Percentiles rank a stretch among this genome's conserved stretches.
phyloP scores from a whole-genome alignment of 2,329 filamentous ascomycete species.

The Colletotrichum spinosum region DNA sequence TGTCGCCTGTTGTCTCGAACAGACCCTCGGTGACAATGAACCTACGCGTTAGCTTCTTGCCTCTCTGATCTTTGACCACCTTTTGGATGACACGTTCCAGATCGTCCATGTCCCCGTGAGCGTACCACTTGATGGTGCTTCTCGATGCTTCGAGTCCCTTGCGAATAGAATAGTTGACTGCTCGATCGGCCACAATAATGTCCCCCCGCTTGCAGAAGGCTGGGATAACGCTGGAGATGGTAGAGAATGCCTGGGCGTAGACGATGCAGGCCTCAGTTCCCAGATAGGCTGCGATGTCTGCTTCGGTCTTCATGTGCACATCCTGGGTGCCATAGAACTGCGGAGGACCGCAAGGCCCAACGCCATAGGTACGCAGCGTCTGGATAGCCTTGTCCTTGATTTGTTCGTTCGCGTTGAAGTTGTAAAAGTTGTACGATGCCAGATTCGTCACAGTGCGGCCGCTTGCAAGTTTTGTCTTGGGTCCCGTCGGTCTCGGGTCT shows the following conservation, averaged over 20 bases:
- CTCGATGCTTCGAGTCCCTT: slow-evolving; percentile 94
- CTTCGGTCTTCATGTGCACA: slow-evolving; percentile 96
- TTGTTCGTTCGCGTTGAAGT: slow-evolving; percentile 91
- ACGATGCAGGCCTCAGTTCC: slow-evolving; percentile 92
- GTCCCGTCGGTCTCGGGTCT: slow-evolving; percentile 78
- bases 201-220: slow-evolving; percentile 97
- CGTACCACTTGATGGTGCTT: slow-evolving; percentile 92
- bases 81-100: slow-evolving; percentile 86
- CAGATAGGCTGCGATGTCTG: slow-evolving; percentile 90
- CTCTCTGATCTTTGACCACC: slow-evolving; percentile 87
- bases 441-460: slow-evolving; percentile 94
- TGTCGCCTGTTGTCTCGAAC: slow-evolving; percentile 91
- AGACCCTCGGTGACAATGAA: slow-evolving; percentile 97
- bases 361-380: slow-evolving; percentile 93
- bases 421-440: slow-evolving; percentile 97
- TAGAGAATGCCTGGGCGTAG: slow-evolving; percentile 96
- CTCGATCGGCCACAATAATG: slow-evolving; percentile 94
- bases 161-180: slow-evolving; percentile 92
- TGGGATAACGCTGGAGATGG: slow-evolving; percentile 96
- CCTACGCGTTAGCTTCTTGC: slow-evolving; percentile 88
- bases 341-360: slow-evolving; percentile 95
- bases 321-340: slow-evolving; percentile 99
- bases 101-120: slow-evolving; percentile 96
- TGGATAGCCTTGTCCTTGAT: slow-evolving; percentile 96
- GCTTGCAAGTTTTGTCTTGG: slow-evolving; percentile 88